These are phyloP conservation scores for Trypanosoma grayi DNA, from an alignment of 208 protist genomes.

Conservation along the genomic window DNA sequence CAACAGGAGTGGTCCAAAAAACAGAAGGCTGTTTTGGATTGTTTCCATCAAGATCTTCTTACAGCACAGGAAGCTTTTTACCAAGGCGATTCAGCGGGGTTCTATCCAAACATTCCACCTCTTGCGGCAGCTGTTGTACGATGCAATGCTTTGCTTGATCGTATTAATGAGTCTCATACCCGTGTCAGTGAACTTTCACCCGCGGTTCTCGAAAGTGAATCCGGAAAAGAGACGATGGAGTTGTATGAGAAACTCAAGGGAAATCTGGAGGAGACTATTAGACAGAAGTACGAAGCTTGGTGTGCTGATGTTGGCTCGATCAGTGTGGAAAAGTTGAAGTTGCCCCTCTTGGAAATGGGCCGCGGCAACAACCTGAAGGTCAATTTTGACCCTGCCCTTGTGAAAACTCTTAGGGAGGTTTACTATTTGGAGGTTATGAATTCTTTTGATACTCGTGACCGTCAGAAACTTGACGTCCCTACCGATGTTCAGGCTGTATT, in stretches of 20 bases:
- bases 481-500: conserved; percentile 86
- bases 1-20: conserved; percentile 94
- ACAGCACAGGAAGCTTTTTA: conserved; percentile 92
- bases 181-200: conserved; percentile 71
- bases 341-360: conserved; percentile 86
- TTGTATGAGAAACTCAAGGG: conserved; percentile 79
- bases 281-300: conserved; percentile 90
- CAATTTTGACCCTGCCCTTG: conserved; percentile 96
- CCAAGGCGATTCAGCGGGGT: conserved; percentile 61
- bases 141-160: conserved; percentile 92
- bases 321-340: conserved; percentile 93
- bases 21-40: conserved; percentile 80
- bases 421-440: conserved; percentile 95
- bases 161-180: conserved; percentile 90
- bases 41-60: conserved; percentile 88
- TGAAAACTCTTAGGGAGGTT: conserved; percentile 95
- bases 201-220: conserved; percentile 80
- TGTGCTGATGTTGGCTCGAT: conserved; percentile 81
- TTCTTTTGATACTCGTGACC: conserved; percentile 64
- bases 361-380: conserved; percentile 65
- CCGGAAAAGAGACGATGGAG: conserved; percentile 73
- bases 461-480: conserved; percentile 80
- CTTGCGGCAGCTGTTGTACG: conserved; percentile 91
- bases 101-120: conserved; percentile 93
- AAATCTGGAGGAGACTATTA: conserved; percentile 65